phyloP scores from a whole-genome alignment of 225 moss, liverwort and hornwort species.

The Anthoceros angustus region DNA sequence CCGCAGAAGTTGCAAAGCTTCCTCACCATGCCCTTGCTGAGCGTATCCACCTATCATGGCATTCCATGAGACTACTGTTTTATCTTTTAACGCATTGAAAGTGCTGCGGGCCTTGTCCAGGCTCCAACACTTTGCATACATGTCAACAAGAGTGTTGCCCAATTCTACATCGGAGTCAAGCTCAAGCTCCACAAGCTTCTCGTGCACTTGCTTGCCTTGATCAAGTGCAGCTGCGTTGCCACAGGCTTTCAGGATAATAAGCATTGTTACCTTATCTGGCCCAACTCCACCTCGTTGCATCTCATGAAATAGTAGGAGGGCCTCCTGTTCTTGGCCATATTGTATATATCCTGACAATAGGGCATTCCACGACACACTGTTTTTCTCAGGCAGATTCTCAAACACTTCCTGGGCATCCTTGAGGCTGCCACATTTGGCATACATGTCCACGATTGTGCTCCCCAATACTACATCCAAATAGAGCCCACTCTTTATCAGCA shows the following conservation, averaged over 20 bases:
- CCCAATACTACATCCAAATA: not conserved
- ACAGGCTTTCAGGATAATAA: not conserved
- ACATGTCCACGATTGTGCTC: slow-evolving; percentile 4
- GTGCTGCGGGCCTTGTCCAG: not conserved
- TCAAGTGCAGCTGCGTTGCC: not conserved
- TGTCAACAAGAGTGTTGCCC: not conserved
- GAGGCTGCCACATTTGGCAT: slow-evolving; percentile 4
- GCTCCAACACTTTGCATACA: not conserved
- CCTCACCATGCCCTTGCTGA: not conserved
- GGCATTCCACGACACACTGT: slow-evolving; percentile 6
- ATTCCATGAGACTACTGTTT: not conserved
- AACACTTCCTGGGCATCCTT: not conserved
- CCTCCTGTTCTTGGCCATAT: not conserved
- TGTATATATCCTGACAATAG: not conserved
- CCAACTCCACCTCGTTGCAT: not conserved
- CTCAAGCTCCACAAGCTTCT: not conserved
- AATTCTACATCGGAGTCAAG: not conserved
- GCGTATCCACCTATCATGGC: not conserved
- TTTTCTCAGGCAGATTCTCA: not conserved
- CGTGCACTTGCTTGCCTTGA: not conserved
- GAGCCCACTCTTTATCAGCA: not conserved
- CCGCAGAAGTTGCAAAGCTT: not conserved
- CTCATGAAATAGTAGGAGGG: not conserved
- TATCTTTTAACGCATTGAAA: not conserved
- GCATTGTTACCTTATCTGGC: not conserved